Evolutionary conservation across 495 filamentous ascomycete genomes (phyloP).

Genomic region (Cudoniella acicularis): DNA sequence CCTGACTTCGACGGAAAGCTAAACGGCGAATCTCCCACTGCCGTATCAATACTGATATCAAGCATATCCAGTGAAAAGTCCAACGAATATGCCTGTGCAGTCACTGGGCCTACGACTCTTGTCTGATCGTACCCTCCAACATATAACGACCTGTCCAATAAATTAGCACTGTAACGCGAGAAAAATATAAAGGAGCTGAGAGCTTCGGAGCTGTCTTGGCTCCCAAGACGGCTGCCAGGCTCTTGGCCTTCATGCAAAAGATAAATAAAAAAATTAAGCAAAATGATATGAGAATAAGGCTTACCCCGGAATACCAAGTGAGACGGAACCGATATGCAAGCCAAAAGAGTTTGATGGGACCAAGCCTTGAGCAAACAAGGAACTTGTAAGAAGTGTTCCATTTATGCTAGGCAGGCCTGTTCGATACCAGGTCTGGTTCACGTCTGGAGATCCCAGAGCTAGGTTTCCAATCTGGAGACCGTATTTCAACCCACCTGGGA

Average conservation of each 20-base stretch:
- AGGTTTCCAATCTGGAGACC: slow-evolving; percentile 31
- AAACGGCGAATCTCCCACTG: slow-evolving; percentile 32
- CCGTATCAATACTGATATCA: slow-evolving; percentile 34
- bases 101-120: slow-evolving; percentile 12
- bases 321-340: slow-evolving; percentile 49
- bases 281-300: too few species aligned
- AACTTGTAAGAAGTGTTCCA: slow-evolving; percentile 31
- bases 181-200: too few species aligned
- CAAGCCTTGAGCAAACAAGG: slow-evolving; percentile 9
- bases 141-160: too few species aligned
- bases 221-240: too few species aligned
- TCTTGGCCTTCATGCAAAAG: slow-evolving; percentile 33
- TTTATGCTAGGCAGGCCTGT: slow-evolving; percentile 9
- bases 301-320: too few species aligned
- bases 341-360: slow-evolving; percentile 43
- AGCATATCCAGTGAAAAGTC: slow-evolving; percentile 20
- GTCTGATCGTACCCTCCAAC: slow-evolving; percentile 50
- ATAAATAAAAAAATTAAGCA: too few species aligned
- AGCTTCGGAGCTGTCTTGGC: too few species aligned
- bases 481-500: slow-evolving; percentile 30
- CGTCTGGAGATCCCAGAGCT: slow-evolving; percentile 29
- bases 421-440: slow-evolving; percentile 22
- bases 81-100: neutral
- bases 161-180: too few species aligned
- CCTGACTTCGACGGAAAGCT: slow-evolving; percentile 24